Base-by-base conservation (phyloP, 2,329 filamentous ascomycete species). In the Balansia obtecta region DNA sequence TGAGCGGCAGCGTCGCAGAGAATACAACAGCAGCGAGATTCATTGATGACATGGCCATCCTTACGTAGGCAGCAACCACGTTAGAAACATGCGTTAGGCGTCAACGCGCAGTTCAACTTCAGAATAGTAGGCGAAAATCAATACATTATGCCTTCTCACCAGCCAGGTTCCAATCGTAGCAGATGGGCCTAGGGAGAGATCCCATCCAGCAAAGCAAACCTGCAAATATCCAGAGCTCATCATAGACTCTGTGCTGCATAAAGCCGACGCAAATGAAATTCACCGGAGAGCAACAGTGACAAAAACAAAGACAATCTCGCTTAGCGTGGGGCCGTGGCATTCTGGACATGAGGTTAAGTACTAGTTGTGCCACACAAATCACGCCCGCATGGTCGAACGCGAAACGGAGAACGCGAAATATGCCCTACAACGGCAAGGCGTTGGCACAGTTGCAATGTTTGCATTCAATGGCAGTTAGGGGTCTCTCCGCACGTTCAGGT, bases 401-500 rank as follows among this genome's bases (percentile, higher is more conserved):
- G 38, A 39, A 39, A 9, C 16, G 38, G 38, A 39, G 38, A 39
- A 39, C 38, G 38, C 38, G 38, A 39, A 39, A 39, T 16, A 39
- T 15, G 38, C 38, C 38, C 4, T 39, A 39, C 38, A 39, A 12
- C 38, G n/a, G 38, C 38, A 39, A 39, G 38, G 16, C 38, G 38
- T 39, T 39, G 38, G n/a, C 38, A 39, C 38, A 39, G 38, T 7
- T 39, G 38, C 38, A 39, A 6, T 16, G 10, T 3, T 16, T 39
- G 38, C 38, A 39, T 12, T 9, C 38, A 39, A 39, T 52, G 22
- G 60, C 59, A 12, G 59, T 57, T 37, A 53, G 60, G 50, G 59
- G 56, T 30, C 60, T 61, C 53, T 60, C 57, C 13, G 58, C 44
- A 58, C 54, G 32, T 60, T 60, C 45, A 53, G 51, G 32, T 4